Percentiles rank a stretch among this genome's conserved stretches.
Evolutionary conservation across 2,329 filamentous ascomycete genomes (phyloP).

Genomic region (Ascocoryne sarcoides): DNA sequence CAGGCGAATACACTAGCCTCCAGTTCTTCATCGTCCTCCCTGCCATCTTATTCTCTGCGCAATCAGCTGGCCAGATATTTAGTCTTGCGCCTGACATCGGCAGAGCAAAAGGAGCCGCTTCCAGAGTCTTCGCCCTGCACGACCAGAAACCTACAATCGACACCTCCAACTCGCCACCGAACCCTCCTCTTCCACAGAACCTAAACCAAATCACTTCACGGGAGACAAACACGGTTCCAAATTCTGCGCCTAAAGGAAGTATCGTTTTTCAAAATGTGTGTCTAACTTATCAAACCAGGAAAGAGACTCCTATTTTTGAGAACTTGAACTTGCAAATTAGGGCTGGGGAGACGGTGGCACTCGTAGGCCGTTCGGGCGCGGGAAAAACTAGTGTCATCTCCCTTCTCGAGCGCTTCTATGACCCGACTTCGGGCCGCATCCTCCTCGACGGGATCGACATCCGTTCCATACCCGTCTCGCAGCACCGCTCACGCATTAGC

Average conservation of each 20-base stretch:
- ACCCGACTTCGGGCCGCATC: constrained; percentile 29
- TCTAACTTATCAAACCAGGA: constrained; percentile 57
- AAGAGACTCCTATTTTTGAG: constrained; percentile 48
- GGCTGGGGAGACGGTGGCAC: constrained; percentile 51
- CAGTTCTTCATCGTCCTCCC: constrained; percentile 71
- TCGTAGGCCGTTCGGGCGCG: constrained; percentile 58
- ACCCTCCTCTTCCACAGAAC: not conserved
- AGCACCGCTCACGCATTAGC: constrained; percentile 44
- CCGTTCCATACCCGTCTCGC: constrained; percentile 32
- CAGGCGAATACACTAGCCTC: constrained; percentile 52
- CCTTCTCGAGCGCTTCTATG: constrained; percentile 44
- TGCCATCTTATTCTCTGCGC: constrained; percentile 62
- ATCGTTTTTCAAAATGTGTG: constrained; percentile 49
- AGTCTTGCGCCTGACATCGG: constrained; percentile 68
- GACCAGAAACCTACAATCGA: constrained; percentile 32
- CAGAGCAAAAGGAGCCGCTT: constrained; percentile 52
- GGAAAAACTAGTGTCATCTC: constrained; percentile 59
- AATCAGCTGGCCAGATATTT: constrained; percentile 68
- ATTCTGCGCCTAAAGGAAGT: constrained; percentile 16
- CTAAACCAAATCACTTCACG: not conserved
- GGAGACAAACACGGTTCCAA: not conserved
- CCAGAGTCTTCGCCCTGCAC: constrained; percentile 45
- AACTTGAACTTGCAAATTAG: constrained; percentile 48
- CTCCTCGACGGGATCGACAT: constrained; percentile 35
- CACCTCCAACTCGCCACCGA: not conserved